Evolutionary conservation across 2,329 filamentous ascomycete species (phyloP).

Genomic region (Fusarium sublunatum): DNA sequence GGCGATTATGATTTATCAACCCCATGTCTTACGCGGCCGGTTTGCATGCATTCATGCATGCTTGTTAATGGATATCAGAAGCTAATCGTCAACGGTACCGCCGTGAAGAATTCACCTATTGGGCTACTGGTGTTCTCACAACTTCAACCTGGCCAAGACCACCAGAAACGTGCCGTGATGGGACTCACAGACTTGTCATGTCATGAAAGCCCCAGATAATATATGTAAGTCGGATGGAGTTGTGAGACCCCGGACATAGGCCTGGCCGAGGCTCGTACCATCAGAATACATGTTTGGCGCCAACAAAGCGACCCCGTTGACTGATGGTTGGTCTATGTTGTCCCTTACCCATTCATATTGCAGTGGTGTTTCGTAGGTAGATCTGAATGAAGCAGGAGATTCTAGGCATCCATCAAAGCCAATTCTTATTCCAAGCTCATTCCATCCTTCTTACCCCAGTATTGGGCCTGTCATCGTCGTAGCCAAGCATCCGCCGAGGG

Average conservation of each 20-base stretch:
- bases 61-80: slow-evolving; percentile 25
- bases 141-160: slow-evolving; percentile 22
- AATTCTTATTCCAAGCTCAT: slow-evolving; percentile 16
- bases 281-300: slow-evolving; percentile 11
- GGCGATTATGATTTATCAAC: slow-evolving; percentile 32
- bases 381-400: neutral
- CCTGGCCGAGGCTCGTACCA: slow-evolving; percentile 19
- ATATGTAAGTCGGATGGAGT: slow-evolving; percentile 15
- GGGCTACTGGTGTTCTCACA: slow-evolving; percentile 11
- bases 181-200: slow-evolving; percentile 16
- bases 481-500: slow-evolving; percentile 9
- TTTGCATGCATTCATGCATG: slow-evolving; percentile 19
- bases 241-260: slow-evolving; percentile 19
- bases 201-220: slow-evolving; percentile 5
- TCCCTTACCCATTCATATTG: slow-evolving; percentile 15
- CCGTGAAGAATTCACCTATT: slow-evolving; percentile 35
- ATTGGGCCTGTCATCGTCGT: slow-evolving; percentile 14
- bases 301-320: slow-evolving; percentile 36
- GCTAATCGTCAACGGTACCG: slow-evolving; percentile 20
- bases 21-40: slow-evolving; percentile 19
- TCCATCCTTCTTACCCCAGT: slow-evolving; percentile 30
- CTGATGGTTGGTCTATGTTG: slow-evolving; percentile 37
- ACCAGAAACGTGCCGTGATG: slow-evolving; percentile 22
- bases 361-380: too few relatives aligned
- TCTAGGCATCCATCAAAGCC: neutral